These are phyloP conservation scores for Salix arbutifolia DNA, from an alignment of 345 rosid species.

Conservation along the genomic window DNA sequence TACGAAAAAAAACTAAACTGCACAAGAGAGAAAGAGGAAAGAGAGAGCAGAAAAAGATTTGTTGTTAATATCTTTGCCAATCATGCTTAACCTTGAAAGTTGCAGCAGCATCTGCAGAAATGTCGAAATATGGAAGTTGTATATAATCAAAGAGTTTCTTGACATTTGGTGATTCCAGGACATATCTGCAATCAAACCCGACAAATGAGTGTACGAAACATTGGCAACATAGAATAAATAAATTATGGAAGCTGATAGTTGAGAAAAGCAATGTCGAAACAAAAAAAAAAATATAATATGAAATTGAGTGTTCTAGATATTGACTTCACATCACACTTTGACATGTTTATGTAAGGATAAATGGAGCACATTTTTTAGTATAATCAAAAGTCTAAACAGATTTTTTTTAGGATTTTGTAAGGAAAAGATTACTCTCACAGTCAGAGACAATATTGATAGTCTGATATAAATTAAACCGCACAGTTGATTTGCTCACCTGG, in stretches of 20 bases:
- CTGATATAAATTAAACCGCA: not conserved
- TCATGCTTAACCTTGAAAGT: too few species aligned
- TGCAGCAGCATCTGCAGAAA: too few species aligned
- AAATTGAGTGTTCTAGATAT: not conserved
- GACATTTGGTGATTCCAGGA: too few species aligned
- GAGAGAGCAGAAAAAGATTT: too few species aligned
- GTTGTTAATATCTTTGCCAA: too few species aligned
- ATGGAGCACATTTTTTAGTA: not conserved
- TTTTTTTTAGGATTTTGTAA: too few species aligned
- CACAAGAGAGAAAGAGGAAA: too few species aligned
- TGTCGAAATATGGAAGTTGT: too few species aligned
- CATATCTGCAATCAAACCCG: too few species aligned
- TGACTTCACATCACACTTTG: not conserved
- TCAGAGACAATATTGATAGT: not conserved
- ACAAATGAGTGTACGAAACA: too few species aligned
- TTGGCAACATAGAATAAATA: not conserved
- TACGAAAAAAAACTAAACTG: too few species aligned
- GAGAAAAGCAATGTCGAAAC: not conserved
- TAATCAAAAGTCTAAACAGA: not conserved
- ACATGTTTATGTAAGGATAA: not conserved
- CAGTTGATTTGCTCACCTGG: constrained; percentile 49
- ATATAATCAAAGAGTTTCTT: too few species aligned
- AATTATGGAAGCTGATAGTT: not conserved
- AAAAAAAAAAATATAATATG: not conserved
- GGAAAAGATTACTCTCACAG: not conserved